Percentiles rank a stretch among this genome's conserved stretches.
Evolutionary conservation across 2,329 filamentous ascomycete genomes (phyloP).

Genomic region (Anisogramma anomala): DNA sequence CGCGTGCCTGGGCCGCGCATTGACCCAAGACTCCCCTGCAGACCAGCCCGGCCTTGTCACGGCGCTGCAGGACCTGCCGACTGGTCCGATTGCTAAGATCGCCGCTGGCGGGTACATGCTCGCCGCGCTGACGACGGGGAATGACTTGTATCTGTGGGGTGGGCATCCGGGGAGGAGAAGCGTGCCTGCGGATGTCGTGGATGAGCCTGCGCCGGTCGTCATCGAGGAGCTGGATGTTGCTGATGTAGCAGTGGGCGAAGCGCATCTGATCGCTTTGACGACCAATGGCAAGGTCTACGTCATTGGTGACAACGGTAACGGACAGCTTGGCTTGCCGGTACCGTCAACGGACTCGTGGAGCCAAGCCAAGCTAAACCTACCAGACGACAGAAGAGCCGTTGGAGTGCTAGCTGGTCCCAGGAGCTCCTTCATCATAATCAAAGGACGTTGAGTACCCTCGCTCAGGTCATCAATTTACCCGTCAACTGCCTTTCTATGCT

Average conservation of each 20-base stretch:
- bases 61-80: constrained; percentile 39
- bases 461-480: constrained; percentile 12
- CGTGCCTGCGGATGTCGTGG: constrained; percentile 21
- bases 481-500: constrained; percentile 21
- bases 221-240: constrained; percentile 39
- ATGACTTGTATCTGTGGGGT: constrained; percentile 54
- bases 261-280: constrained; percentile 46
- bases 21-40: constrained; percentile 33
- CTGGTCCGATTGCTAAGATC: constrained; percentile 40
- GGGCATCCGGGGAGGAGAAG: constrained; percentile 25
- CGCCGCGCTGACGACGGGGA: constrained; percentile 45
- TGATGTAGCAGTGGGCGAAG: constrained; percentile 46
- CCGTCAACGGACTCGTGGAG: constrained; percentile 24
- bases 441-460: constrained; percentile 13
- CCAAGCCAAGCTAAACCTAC: constrained; percentile 22
- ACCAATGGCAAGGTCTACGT: constrained; percentile 39
- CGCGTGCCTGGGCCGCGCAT: constrained; percentile 42
- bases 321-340: constrained; percentile 42
- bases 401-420: constrained; percentile 38
- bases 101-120: constrained; percentile 44
- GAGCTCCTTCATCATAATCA: constrained; percentile 36
- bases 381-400: constrained; percentile 21
- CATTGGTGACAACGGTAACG: constrained; percentile 44
- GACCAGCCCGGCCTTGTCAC: constrained; percentile 33
- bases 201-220: constrained; percentile 32